Evolutionary conservation across 768 basidiomycete genomes (phyloP), one percentile per base, ranked within the genome.

Genomic region (Russula earlei): DNA sequence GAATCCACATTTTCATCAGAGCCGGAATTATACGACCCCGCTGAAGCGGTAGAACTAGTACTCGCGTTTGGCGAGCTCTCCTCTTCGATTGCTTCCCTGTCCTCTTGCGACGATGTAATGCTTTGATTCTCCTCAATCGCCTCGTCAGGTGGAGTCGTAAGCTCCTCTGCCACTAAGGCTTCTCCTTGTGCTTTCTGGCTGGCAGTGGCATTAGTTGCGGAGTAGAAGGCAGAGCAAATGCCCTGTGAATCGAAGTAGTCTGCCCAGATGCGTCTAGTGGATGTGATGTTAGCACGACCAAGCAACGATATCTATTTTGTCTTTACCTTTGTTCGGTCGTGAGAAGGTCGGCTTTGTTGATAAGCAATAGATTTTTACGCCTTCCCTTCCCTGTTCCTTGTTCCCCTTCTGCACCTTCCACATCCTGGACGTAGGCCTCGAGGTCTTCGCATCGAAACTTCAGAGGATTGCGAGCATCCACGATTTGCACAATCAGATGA

Each of bases 281-380:
- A 42, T 6, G 19, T 33, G 38, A 38, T 34, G 19, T 51, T 15
- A 44, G 33, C 8, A 22, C 14, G 11, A 4, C 45, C 24, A 37
- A 45, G 52, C 22, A 38, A 59, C 55, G 12, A 50, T 17, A n/a
- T 5, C 37, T 19, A 11, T 17, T n/a, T 33, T 38, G 8, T 29
- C 8, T 57, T 15, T 61, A 91, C 92, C 95, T 80, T 72, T 99
- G 96, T 46, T 83, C 76, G 4, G 77, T 74, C 15, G 91, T 95
- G 62, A 99, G 70, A 49, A 99, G 72, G 75, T 99, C 96, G 11
- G 94, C 82, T 69, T 99, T 99, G 70, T 99, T 99, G 68, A 98
- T 88, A 54, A 98, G 75, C 24, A 99, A 69, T 67, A 98, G 70
- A 64, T 77, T 87, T 67, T 75, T 79, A 66, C 94, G 77, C 66